Base-by-base conservation (phyloP, 2,329 filamentous ascomycete species). In the Ceratocystis albifundus region DNA sequence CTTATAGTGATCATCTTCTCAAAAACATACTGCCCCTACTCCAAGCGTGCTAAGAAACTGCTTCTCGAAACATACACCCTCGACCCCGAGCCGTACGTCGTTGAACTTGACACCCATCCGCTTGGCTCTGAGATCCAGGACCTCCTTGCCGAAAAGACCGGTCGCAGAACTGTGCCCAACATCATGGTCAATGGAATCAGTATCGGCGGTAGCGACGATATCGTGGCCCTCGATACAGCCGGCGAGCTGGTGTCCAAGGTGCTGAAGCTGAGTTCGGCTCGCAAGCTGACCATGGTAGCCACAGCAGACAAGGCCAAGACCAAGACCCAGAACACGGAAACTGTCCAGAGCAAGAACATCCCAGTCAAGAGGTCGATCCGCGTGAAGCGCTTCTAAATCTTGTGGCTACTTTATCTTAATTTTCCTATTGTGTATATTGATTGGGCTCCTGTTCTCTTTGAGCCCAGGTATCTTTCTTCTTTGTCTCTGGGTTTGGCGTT, bases 11-110 rank as follows among this genome's bases (percentile, higher is more conserved):
- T 96, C 74, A 90, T 99, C 71, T 97, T 97, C 78, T 96, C 91
- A 70, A 97, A 99, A 76, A 84, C 88, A 0, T 96, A 93, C 77
- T 99, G 94, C 75, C 90, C 88, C 0, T 87, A 84, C 77, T 96
- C 91, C 64, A 88, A 86, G 73, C 86, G 85, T 71, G 94, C 94
- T 59, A 99, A 99, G 77, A 80, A 81, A 55, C 83, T 97, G 66
- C 83, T 99, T 50, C 84, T 96, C 53, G 84, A 92, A 25, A 87
- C 88, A 71, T 97, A 97, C 79, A 80, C 79, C 65, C 95, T 99
- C 73, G 82, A 84, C 0, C 94, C 94, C 0, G 77, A 84, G 10
- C 94, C 94, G 0, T 88, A 86, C 72, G 88, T 99, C 6, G 91
- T 97, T 64, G 94, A 99, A 76, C 83, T 99, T 12, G 91, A 99